Evolutionary conservation across 345 rosid genomes (phyloP), one percentile per base, ranked within the genome.

Genomic region (Nephelium lappaceum): DNA sequence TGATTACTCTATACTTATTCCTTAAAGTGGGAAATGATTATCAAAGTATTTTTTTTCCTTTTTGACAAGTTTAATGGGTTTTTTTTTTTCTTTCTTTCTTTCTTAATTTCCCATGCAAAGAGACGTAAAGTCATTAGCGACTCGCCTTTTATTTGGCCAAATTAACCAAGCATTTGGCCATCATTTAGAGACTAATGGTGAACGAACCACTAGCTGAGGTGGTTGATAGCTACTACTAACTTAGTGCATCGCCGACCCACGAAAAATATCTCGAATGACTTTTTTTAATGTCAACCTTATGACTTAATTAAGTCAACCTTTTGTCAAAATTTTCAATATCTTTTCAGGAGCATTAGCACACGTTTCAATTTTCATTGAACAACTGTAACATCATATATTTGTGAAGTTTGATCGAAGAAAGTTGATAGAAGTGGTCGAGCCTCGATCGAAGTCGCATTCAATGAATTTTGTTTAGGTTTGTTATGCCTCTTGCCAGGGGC

Each of bases 1-100:
- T 71, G 71, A 67, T 81, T 41, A 58, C 80, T 81, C 36, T 72
- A 38, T 61, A 63, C 55, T 24, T 77, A 76, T 80, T 85, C 80
- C 69, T 24, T 10, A 2, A 16, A 51, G 36, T 39, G 49, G 14
- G 25, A 31, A 45, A 63, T 11, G 11, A 61, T 14, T 41, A 60
- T n/a, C 25, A 8, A 60, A 60, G 1, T 60, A 0, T 57, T 0
- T 57, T 5, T 21, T 60, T 21, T 60, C 27, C 3, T 8, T 4
- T 23, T 21, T 2, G 57, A 21, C 41, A 69, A 69, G 43, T 51
- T 24, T 27, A 53, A 16, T 53, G 58, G 16, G 16, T 18, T 31
- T 2, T 31, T 31, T 31, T 31, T 31, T 31, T 49, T 5, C 2
- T 49, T 0, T 12, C n/a, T n/a, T n/a, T n/a, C 14, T 45, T 45